phyloP scores from a whole-genome alignment of 495 filamentous ascomycete species.

The Xylaria grammica region DNA sequence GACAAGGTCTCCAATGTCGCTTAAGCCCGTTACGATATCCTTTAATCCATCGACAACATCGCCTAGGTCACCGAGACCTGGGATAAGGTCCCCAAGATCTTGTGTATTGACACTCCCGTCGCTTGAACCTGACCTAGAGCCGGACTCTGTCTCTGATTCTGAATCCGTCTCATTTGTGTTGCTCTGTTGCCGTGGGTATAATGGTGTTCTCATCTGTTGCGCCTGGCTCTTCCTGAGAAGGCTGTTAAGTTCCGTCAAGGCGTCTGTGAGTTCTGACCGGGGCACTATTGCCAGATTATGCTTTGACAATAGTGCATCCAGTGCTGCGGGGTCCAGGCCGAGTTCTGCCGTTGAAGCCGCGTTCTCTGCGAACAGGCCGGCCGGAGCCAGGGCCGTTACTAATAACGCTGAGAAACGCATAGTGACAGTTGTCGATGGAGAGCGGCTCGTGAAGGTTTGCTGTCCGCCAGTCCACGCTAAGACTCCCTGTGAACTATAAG shows the following conservation, averaged over 20 bases:
- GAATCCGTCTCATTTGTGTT: slow-evolving; percentile 27
- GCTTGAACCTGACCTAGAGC: slow-evolving; percentile 15
- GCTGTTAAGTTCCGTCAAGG: slow-evolving; percentile 41
- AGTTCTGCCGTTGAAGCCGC: slow-evolving; percentile 33
- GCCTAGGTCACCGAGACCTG: slow-evolving; percentile 35
- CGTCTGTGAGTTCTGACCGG: slow-evolving; percentile 43
- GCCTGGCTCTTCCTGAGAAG: slow-evolving; percentile 38
- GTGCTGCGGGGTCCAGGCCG: slow-evolving; percentile 22
- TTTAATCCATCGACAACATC: slow-evolving; percentile 32
- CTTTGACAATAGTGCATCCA: slow-evolving; percentile 38
- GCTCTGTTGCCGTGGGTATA: slow-evolving; percentile 32
- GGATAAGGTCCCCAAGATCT: slow-evolving; percentile 33
- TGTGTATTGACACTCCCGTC: slow-evolving; percentile 21
- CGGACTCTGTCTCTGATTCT: background rate
- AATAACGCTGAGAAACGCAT: slow-evolving; percentile 40
- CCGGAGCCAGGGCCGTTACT: slow-evolving; percentile 34
- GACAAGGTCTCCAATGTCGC: slow-evolving; percentile 31
- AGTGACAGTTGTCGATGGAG: slow-evolving; percentile 15
- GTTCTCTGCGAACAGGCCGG: slow-evolving; percentile 30
- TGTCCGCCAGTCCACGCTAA: slow-evolving; percentile 32
- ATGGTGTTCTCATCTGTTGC: slow-evolving; percentile 31
- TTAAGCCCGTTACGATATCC: slow-evolving; percentile 27
- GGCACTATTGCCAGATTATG: slow-evolving; percentile 44
- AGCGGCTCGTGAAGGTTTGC: slow-evolving; percentile 23
- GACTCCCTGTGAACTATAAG: slow-evolving; percentile 32